phyloP scores from a whole-genome alignment of 257 asterid species.

The Nicotiana tabacum region DNA sequence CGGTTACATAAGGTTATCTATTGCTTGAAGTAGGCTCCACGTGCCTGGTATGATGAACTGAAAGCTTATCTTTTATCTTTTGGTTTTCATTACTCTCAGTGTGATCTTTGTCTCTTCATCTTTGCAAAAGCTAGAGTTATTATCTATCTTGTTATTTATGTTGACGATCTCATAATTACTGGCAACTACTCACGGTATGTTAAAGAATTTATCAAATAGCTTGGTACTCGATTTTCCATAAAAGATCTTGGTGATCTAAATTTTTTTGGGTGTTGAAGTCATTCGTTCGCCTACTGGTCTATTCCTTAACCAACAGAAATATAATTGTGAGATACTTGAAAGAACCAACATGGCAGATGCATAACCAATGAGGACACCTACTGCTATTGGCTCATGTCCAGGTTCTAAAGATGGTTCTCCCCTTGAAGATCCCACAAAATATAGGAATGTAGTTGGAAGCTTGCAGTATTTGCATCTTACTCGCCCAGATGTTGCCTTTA shows the following conservation, averaged over 20 bases:
- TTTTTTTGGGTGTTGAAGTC: background rate
- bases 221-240: background rate
- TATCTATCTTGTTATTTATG: background rate
- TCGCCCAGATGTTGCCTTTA: background rate
- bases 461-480: background rate
- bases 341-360: background rate
- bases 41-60: background rate
- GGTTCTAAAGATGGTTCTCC: background rate
- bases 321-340: background rate
- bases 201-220: background rate
- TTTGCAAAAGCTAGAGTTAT: background rate
- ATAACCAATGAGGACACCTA: background rate
- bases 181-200: background rate
- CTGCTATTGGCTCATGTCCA: background rate
- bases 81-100: background rate
- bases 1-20: background rate
- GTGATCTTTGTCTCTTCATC: background rate
- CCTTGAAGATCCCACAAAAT: background rate
- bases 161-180: background rate
- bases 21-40: background rate
- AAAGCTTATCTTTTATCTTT: background rate
- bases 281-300: background rate
- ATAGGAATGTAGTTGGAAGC: background rate
- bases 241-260: background rate
- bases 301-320: background rate